Percentiles rank a stretch among this genome's conserved stretches.
phyloP scores from a whole-genome alignment of 352 stramenopile genomes.

The Phytopythium chamaehyphon region DNA sequence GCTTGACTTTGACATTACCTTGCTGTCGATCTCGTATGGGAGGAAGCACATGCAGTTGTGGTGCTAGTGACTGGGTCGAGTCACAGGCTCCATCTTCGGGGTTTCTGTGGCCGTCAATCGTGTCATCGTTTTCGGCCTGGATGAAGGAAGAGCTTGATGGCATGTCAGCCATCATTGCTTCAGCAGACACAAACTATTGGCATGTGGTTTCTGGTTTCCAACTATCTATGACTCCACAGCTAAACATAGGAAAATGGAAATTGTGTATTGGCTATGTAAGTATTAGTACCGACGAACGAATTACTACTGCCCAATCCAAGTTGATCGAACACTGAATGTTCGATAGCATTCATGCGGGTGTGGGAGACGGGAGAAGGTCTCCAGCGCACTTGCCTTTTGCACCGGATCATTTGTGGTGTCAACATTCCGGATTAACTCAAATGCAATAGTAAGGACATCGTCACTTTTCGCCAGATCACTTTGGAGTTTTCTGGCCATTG shows the following conservation, averaged over 20 bases:
- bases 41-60: not conserved
- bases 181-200: no score
- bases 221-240: no score
- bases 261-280: not conserved
- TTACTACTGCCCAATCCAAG: slow-evolving; percentile 19
- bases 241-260: not conserved
- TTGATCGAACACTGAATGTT: slow-evolving; percentile 32
- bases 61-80: no score
- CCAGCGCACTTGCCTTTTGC: not conserved
- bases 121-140: no score
- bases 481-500: slow-evolving; percentile 24
- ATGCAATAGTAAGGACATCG: slow-evolving; percentile 32
- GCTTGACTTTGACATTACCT: not conserved
- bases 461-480: slow-evolving; percentile 48
- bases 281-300: no score
- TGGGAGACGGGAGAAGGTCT: slow-evolving; percentile 27
- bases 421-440: slow-evolving; percentile 10
- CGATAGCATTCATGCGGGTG: slow-evolving; percentile 60
- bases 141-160: no score
- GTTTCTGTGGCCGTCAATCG: no score
- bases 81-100: no score
- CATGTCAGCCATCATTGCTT: no score
- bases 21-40: not conserved
- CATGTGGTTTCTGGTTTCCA: no score
- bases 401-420: not conserved